phyloP scores from a whole-genome alignment of 2,329 filamentous ascomycete species.

The Fusarium nelsonii region DNA sequence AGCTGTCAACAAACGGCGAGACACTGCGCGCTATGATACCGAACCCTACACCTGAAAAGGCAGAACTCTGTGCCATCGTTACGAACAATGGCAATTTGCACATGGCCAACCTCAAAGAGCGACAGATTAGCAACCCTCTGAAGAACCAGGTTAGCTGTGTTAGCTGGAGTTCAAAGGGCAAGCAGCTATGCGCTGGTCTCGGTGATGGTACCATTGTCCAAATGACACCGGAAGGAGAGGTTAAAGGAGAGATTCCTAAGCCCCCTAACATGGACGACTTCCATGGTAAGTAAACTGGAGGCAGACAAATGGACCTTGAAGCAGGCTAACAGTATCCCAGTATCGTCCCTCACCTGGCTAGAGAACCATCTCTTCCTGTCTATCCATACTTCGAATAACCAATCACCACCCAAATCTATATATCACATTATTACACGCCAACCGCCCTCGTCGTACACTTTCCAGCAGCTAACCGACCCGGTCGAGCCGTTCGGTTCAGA shows the following conservation, averaged over 20 bases:
- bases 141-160: conserved; percentile 83
- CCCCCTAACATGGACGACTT: conserved; percentile 76
- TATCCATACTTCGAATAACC: conserved; percentile 77
- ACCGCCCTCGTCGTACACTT: conserved; percentile 70
- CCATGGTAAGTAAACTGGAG: conserved; percentile 69
- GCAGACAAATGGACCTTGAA: neutral
- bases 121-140: conserved; percentile 72
- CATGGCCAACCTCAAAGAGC: conserved; percentile 82
- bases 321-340: conserved; percentile 55
- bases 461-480: conserved; percentile 80
- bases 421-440: conserved; percentile 84
- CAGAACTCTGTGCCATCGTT: conserved; percentile 83
- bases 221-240: conserved; percentile 83
- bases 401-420: conserved; percentile 71
- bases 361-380: conserved; percentile 87
- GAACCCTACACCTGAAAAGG: conserved; percentile 81
- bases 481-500: conserved; percentile 77
- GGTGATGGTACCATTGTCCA: conserved; percentile 83
- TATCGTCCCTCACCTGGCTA: conserved; percentile 87
- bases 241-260: conserved; percentile 82
- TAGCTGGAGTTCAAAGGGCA: conserved; percentile 93
- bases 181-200: conserved; percentile 89
- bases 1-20: conserved; percentile 81
- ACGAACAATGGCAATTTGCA: conserved; percentile 84
- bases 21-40: conserved; percentile 80